These are phyloP conservation scores for Trichopus zeylanicus DNA, from an alignment of 116 monocot species.

Conservation along the genomic window DNA sequence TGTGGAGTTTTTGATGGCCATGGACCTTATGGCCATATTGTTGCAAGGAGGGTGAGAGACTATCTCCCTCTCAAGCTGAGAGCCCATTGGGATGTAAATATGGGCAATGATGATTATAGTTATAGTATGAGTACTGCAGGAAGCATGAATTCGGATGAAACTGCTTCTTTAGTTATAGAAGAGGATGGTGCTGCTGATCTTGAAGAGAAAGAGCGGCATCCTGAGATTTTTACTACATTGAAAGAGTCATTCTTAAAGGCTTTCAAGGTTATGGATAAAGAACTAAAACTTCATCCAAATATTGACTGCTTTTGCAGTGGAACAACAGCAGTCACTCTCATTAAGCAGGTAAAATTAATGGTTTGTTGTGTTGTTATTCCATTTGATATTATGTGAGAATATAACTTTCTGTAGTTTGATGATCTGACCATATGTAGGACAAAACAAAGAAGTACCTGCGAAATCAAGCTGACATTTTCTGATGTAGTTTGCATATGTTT, in stretches of 20 bases:
- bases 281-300: conserved; percentile 47
- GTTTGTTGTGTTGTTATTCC: background rate
- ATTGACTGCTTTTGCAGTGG: conserved; percentile 85
- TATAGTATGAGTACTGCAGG: conserved; percentile 19
- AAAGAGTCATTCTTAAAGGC: conserved; percentile 63
- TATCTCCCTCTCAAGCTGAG: conserved; percentile 58
- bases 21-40: conserved; percentile 84
- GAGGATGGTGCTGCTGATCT: conserved; percentile 24
- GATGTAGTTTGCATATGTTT: background rate
- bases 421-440: background rate
- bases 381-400: background rate
- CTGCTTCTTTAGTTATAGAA: conserved; percentile 21
- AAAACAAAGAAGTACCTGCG: background rate
- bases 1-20: conserved; percentile 97
- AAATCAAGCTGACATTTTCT: background rate
- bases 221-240: conserved; percentile 40
- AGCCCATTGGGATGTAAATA: conserved; percentile 40
- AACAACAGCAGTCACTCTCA: conserved; percentile 69
- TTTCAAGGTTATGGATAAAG: conserved; percentile 74
- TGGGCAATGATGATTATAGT: conserved; percentile 8
- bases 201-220: conserved; percentile 33
- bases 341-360: conserved; percentile 60
- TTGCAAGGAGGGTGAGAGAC: conserved; percentile 83
- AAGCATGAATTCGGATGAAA: conserved; percentile 46
- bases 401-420: background rate